Evolutionary conservation across 2,329 filamentous ascomycete species (phyloP), one percentile per base, ranked within the genome.

Genomic region (Aspergillus sp.): DNA sequence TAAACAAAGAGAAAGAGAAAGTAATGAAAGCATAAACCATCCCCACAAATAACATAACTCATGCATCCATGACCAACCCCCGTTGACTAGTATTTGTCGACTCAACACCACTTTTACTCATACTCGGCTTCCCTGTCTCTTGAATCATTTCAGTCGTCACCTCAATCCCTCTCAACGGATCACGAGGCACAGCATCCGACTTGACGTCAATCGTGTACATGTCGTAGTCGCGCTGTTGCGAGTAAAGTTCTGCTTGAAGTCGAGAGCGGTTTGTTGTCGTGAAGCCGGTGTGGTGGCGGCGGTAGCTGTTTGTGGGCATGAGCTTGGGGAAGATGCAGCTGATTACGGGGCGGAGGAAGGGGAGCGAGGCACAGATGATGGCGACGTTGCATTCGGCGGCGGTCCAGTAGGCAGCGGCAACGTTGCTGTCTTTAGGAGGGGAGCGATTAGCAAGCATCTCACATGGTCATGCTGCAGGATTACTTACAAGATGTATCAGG

Each of bases 351-450:
- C 68, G 65, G 27, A 71, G 60, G 48, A 67, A 67, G 9, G 69
- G 69, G 4, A 72, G 65, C 19, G 66, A 71, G 35, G 68, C 63
- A 48, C 67, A 70, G 38, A 71, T 66, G 33, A 72, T 72, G 30
- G 65, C 67, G 38, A 71, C 60, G 49, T 71, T 71, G 56, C 66
- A 64, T 53, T 72, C 69, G 35, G 69, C 68, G 5, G 69, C 63
- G 4, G 68, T 70, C 69, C 69, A 72, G 51, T 71, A 72, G 56
- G 73, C 69, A 30, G 72, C 67, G 27, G 53, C 60, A 15, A 68
- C 62, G 39, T 64, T 66, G 53, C 53, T 50, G 37, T 54, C 56
- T 59, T 39, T 33, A 19, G 17, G 17, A 3, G 23, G 6, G 7
- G 42, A 10, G 15, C 2, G 7, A 10, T 23, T n/a, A 37, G 6